Evolutionary conservation across 345 rosid genomes (phyloP).

Genomic region (Aquilaria malaccensis): DNA sequence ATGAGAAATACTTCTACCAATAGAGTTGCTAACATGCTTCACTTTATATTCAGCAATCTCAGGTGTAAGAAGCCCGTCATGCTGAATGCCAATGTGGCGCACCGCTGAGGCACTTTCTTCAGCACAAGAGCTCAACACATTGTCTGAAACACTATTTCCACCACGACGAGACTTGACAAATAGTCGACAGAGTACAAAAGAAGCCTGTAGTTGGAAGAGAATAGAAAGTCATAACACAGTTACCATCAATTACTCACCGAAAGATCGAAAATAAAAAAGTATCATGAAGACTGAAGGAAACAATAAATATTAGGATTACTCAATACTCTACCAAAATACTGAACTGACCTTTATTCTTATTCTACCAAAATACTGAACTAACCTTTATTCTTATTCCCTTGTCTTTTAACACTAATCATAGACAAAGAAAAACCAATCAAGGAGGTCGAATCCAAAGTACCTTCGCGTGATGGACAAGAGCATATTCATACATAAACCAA

Average conservation of each 20-base stretch:
- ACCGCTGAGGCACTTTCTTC: constrained; percentile 37
- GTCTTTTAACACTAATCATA: too few species aligned
- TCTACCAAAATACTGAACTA: too few species aligned
- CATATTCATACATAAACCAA: constrained; percentile 47
- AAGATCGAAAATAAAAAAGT: too few species aligned
- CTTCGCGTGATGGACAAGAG: constrained; percentile 28
- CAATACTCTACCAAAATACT: neutral
- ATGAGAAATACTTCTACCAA: constrained; percentile 11
- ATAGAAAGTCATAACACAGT: neutral
- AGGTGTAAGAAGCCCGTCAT: constrained; percentile 24
- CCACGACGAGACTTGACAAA: constrained; percentile 26
- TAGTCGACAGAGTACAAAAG: constrained; percentile 46
- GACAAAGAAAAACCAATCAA: too few species aligned
- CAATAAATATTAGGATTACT: neutral
- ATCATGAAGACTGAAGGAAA: too few species aligned
- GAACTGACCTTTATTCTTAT: too few species aligned
- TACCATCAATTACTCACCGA: too few species aligned
- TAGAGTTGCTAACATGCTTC: neutral
- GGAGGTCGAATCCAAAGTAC: constrained; percentile 13
- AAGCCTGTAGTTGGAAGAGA: constrained; percentile 28
- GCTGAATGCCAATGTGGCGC: constrained; percentile 28
- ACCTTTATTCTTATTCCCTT: too few species aligned
- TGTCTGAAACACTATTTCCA: constrained; percentile 28
- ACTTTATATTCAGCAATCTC: constrained; percentile 15
- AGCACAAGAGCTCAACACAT: constrained; percentile 28